A percentile compares a stretch with the other conserved stretches of the same genome.
These are phyloP conservation scores for Ulmus americana DNA, from an alignment of 331 rosid species.

Conservation along the genomic window DNA sequence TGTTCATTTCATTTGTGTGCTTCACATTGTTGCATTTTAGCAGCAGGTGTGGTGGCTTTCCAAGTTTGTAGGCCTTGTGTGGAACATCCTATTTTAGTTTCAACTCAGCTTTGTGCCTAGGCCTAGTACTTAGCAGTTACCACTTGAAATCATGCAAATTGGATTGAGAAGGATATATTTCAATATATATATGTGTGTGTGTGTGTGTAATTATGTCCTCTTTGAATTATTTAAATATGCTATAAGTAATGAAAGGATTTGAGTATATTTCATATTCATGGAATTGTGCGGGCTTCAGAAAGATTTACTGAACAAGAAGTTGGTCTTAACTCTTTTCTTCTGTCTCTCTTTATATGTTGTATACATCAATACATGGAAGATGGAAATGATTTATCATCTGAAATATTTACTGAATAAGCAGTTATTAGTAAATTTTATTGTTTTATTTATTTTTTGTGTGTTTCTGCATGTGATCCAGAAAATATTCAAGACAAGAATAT, in stretches of 20 bases:
- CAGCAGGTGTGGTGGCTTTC: no score
- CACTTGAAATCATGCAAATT: neutral
- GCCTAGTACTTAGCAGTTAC: no score
- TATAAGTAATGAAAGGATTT: neutral
- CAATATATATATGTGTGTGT: neutral
- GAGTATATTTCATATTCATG: neutral
- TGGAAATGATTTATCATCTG: no score
- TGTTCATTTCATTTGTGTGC: neutral
- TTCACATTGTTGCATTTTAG: neutral
- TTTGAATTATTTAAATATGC: neutral
- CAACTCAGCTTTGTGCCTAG: no score
- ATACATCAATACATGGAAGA: neutral
- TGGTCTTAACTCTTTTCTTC: no score
- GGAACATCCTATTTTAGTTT: no score
- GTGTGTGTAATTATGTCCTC: neutral
- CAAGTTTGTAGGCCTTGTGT: no score
- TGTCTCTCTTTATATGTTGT: neutral
- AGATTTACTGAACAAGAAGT: no score
- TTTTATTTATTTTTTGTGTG: neutral
- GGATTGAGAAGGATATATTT: neutral
- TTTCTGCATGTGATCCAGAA: slow-evolving; percentile 42
- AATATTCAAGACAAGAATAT: slow-evolving; percentile 81
- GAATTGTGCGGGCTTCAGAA: neutral
- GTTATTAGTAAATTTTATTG: slow-evolving; percentile 4
- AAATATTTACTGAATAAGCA: neutral